Evolutionary conservation across 2,329 filamentous ascomycete species (phyloP), one percentile per base, ranked within the genome.

Genomic region (Sphaerulina vaccinii): DNA sequence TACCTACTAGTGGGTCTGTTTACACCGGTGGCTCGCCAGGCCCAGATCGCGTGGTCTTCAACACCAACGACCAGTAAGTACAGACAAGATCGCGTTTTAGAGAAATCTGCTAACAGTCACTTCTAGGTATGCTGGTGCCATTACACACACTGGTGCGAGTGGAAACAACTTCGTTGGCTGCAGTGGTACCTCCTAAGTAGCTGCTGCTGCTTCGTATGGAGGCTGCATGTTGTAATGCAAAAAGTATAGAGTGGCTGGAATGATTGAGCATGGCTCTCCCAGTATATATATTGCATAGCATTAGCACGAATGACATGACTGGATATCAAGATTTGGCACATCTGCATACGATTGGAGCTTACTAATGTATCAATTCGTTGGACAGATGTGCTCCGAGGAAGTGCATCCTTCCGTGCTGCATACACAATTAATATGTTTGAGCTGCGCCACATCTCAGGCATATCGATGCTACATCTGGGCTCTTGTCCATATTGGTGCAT

Each of bases 161-260:
- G 83, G 83, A 6, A 83, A 87, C 67, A 74, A 79, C 69, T 88
- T 88, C 69, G 82, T 88, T 50, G 78, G 74, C n/a, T 88, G 85
- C 66, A 66, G 65, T 36, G 72, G 72, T 23, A 71, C 68, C 39
- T 63, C 52, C 8, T 70, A 65, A 54, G 54, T 29, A 9, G 9
- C 16, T 21, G 38, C 16, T 21, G 38, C 23, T 18, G 23, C 18
- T 39, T 38, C 33, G 27, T 19, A 35, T 19, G 4, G 11, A 8
- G 1, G 38, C 29, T 15, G 32, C 5, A 16, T 16, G 10, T 36
- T 13, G n/a, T 13, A 7, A 36, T 36, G 27, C 7, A 7, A 13
- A 35, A 35, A 6, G 13, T 5, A 6, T 5, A 6, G 13, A 29
- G 7, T 29, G 23, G 16, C 13, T 16, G 22, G 22, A 11, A 9